phyloP scores from a whole-genome alignment of 345 rosid genomes.

The Euphorbia lathyris region DNA sequence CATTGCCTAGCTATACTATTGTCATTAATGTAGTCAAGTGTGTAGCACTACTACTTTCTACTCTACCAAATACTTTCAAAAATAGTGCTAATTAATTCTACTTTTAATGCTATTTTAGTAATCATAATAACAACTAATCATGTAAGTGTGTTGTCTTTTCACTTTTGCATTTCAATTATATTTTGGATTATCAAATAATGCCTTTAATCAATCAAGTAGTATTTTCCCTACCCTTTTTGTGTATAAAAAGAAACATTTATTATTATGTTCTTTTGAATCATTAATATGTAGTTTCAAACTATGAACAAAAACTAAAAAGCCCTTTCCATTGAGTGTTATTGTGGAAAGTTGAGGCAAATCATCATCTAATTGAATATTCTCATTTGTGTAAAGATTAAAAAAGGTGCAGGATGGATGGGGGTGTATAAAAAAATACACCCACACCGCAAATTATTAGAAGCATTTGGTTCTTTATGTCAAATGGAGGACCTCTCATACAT shows the following conservation, averaged over 20 bases:
- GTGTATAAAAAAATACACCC: too few species aligned
- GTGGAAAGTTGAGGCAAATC: conserved; percentile 11
- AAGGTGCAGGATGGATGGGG: too few species aligned
- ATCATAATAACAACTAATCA: conserved; percentile 22
- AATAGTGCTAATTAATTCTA: background rate
- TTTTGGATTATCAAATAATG: background rate
- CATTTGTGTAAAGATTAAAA: too few species aligned
- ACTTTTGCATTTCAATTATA: background rate
- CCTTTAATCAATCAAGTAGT: background rate
- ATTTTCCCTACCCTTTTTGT: background rate
- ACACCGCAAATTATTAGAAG: too few species aligned
- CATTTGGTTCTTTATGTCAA: too few species aligned
- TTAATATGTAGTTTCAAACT: background rate
- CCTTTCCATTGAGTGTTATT: conserved; percentile 6
- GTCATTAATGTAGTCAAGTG: background rate
- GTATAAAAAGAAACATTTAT: background rate
- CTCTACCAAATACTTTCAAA: background rate
- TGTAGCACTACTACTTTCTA: background rate
- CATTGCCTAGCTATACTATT: conserved; percentile 15
- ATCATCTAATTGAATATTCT: background rate
- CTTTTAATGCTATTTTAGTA: background rate
- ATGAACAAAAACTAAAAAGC: background rate
- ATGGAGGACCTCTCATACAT: too few species aligned
- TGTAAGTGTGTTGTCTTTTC: conserved; percentile 13
- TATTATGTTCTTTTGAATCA: background rate